phyloP scores from a whole-genome alignment of 208 protist genomes.

The Trichomonas gallinae region DNA sequence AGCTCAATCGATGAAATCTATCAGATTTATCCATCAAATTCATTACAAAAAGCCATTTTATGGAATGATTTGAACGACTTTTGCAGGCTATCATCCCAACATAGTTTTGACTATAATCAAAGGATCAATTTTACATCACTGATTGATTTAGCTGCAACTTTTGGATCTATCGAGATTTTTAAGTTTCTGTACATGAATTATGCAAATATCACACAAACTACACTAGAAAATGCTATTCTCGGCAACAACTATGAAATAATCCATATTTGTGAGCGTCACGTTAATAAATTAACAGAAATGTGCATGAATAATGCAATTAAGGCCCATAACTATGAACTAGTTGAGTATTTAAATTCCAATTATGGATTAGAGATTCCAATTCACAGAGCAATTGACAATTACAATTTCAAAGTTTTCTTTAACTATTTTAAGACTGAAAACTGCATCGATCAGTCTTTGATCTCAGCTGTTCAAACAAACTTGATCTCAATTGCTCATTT shows the following conservation, averaged over 20 bases:
- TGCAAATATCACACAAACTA: background rate
- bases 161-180: background rate
- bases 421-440: too few relatives aligned
- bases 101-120: background rate
- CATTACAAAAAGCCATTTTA: too few relatives aligned
- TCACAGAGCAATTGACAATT: too few relatives aligned
- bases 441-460: too few relatives aligned
- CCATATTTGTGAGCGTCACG: background rate
- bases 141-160: background rate
- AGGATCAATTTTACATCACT: background rate
- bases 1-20: too few relatives aligned
- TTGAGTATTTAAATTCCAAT: background rate
- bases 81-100: background rate
- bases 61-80: too few relatives aligned
- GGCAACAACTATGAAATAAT: background rate
- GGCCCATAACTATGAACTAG: background rate
- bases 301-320: background rate
- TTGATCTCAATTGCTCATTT: too few relatives aligned
- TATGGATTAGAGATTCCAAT: background rate
- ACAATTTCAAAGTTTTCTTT: too few relatives aligned
- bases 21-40: too few relatives aligned
- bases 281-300: background rate
- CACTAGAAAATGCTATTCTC: background rate
- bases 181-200: background rate
- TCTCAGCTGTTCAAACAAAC: too few relatives aligned